Conservation (phyloP, 23 red algal genomes). For the Porphyridium purpureum region DNA sequence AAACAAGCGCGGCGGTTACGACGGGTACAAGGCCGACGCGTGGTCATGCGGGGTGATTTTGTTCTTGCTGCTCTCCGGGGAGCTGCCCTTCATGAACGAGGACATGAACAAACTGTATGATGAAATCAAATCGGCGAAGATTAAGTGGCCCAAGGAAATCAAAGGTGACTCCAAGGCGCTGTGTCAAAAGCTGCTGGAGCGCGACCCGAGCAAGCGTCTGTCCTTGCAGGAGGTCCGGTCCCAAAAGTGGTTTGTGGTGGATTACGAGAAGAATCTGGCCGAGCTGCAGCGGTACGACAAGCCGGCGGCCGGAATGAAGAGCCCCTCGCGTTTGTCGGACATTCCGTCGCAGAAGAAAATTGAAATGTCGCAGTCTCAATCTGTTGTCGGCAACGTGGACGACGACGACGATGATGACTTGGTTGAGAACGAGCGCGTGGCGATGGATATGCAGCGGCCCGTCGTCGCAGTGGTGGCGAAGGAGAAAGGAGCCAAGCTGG, state of each 20-base stretch:
- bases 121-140: conserved; percentile 46
- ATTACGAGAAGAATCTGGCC: conserved; percentile 53
- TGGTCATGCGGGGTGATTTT: conserved; percentile 95
- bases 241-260: conserved; percentile 66
- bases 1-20: conserved; percentile 18
- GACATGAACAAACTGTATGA: conserved; percentile 47
- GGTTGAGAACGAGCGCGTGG: no score
- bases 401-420: no score
- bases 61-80: conserved; percentile 84
- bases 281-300: no score
- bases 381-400: no score
- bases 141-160: conserved; percentile 48
- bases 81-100: conserved; percentile 82
- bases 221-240: conserved; percentile 64
- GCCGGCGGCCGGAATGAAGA: no score
- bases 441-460: no score
- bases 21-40: conserved; percentile 63
- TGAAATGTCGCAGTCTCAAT: no score
- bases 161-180: conserved; percentile 33
- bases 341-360: no score
- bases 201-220: conserved; percentile 47
- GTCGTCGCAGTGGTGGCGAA: no score
- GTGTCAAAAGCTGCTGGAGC: conserved; percentile 29
- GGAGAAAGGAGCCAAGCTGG: no score
- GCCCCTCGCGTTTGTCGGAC: no score